Evolutionary conservation across 31 red algal genomes (phyloP).

Genomic region (Asparagopsis taxiformis): DNA sequence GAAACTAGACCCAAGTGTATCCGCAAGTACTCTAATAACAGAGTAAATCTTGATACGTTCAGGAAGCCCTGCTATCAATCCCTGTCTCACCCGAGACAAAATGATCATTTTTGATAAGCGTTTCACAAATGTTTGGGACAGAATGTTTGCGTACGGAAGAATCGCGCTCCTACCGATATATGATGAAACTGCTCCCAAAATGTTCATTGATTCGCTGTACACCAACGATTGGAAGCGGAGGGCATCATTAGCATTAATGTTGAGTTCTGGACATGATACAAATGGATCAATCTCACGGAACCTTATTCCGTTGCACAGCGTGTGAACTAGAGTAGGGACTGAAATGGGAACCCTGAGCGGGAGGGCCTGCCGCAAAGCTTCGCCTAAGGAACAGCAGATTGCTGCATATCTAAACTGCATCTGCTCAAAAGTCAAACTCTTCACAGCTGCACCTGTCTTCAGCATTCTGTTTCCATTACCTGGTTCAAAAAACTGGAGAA

Average conservation of each 20-base stretch:
- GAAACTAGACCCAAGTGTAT: too few species aligned
- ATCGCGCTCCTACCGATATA: too few species aligned
- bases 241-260: not conserved
- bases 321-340: not conserved
- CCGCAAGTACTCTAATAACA: too few species aligned
- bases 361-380: not conserved
- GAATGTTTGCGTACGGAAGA: too few species aligned
- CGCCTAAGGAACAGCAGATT: not conserved
- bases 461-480: not conserved
- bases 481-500: conserved; percentile 1
- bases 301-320: not conserved
- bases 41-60: too few species aligned
- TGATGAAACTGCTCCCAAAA: too few species aligned
- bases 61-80: too few species aligned
- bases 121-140: too few species aligned
- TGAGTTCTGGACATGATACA: not conserved
- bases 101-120: too few species aligned
- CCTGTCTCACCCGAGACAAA: too few species aligned
- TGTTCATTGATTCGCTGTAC: too few species aligned
- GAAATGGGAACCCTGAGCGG: not conserved
- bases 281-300: not conserved
- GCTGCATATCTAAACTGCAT: not conserved
- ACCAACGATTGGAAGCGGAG: not conserved
- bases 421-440: not conserved
- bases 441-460: not conserved